Percentiles rank a stretch among this genome's conserved stretches.
Evolutionary conservation across 768 basidiomycete species (phyloP).

Genomic region (Lentinus tigrinus): DNA sequence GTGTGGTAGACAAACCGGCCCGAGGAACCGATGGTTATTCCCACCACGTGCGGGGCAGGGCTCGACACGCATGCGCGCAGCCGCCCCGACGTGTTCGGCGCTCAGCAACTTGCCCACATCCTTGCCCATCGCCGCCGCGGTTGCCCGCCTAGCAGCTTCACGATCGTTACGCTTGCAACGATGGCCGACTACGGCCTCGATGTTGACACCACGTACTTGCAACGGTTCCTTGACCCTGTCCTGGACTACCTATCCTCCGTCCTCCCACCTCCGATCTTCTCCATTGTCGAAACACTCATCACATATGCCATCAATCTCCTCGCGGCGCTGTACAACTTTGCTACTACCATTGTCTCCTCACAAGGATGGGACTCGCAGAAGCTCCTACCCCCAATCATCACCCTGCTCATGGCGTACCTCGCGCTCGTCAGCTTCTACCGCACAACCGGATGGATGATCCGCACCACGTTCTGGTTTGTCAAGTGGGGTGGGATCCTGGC

Average conservation of each 20-base stretch:
- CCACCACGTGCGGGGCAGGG: too few species aligned
- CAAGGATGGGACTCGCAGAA: conserved; percentile 66
- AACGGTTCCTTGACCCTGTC: conserved; percentile 45
- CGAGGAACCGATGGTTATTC: too few species aligned
- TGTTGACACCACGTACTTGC: not conserved
- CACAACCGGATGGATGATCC: conserved; percentile 73
- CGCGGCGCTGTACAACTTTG: conserved; percentile 47
- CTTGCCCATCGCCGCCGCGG: too few species aligned
- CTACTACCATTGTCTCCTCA: conserved; percentile 46
- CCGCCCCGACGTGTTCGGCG: too few species aligned
- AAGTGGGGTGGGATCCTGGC: conserved; percentile 75
- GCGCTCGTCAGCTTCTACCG: conserved; percentile 77
- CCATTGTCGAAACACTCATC: conserved; percentile 47
- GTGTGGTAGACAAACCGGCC: too few species aligned
- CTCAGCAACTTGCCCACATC: too few species aligned
- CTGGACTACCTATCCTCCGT: conserved; percentile 52
- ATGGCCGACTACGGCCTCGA: conserved; percentile 3
- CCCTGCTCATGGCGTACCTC: conserved; percentile 69
- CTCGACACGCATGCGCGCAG: too few species aligned
- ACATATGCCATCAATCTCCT: conserved; percentile 52
- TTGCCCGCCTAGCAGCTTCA: too few species aligned
- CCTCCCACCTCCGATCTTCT: conserved; percentile 58
- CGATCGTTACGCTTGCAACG: not conserved
- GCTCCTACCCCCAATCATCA: conserved; percentile 72
- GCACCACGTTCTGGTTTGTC: conserved; percentile 63